Conservation (phyloP, 225 moss, liverwort and hornwort genomes). For the Pleurozium schreberi region DNA sequence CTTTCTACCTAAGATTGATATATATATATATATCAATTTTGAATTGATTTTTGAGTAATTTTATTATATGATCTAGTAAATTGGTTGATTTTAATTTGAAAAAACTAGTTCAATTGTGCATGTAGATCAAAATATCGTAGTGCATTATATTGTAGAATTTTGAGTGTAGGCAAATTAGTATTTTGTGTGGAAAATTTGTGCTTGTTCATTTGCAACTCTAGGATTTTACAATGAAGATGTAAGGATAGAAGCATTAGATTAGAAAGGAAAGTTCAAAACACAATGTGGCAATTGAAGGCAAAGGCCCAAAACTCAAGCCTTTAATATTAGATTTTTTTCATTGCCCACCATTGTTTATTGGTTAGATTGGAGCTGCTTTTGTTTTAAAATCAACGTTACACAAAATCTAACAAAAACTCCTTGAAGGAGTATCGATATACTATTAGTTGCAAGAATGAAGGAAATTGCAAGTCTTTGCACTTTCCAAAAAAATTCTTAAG, state of each 20-base stretch:
- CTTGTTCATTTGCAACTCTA: background rate
- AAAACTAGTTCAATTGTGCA: background rate
- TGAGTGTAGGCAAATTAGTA: background rate
- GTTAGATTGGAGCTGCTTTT: background rate
- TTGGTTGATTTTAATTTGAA: background rate
- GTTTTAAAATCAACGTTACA: background rate
- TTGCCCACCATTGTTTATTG: no score
- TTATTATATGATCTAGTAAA: no score
- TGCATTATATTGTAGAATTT: background rate
- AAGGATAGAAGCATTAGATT: background rate
- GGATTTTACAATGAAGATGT: background rate
- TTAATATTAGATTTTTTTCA: background rate
- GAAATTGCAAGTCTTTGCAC: background rate
- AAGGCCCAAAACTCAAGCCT: background rate
- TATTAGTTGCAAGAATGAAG: background rate
- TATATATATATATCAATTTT: background rate
- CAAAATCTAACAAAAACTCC: background rate
- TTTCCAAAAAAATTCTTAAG: rapidly evolving
- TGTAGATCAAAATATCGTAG: background rate
- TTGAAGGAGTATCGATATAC: background rate
- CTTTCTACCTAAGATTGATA: background rate
- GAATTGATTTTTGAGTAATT: background rate
- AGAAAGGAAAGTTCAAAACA: background rate
- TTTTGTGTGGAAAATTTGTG: rapidly evolving
- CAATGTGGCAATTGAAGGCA: background rate